Evolutionary conservation across 352 stramenopile genomes (phyloP), one percentile per base, ranked within the genome.

Genomic region (Globisporangium rhizosaccharum): DNA sequence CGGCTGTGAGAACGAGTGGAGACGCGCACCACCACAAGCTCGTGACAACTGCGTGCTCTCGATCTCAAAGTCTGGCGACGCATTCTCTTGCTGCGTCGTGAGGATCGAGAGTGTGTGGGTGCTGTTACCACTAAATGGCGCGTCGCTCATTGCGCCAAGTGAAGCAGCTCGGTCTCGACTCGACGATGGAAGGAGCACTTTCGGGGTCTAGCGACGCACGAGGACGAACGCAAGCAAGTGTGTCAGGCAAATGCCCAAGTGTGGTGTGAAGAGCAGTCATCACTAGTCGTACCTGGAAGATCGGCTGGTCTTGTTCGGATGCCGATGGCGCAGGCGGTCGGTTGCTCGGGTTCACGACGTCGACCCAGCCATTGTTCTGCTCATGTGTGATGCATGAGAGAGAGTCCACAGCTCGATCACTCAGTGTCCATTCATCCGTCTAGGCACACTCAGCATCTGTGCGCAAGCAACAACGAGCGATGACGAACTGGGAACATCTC

Each of bases 321-420:
- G 25, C 14, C 5, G 41, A 28, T 25, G 17, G 36, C 17, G 36
- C 17, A 44, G 61, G n/a, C 30, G 59, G 42, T 10, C 37, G 55
- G 28, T 57, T 67, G 45, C 14, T 67, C 9, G 66, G 73, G 41
- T 77, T 70, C 11, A 79, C 48, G 23, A 87, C 59, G 42, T 92
- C 81, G 14, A 88, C 63, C 83, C 83, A 92, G 14, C 79, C 81
- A 47, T 92, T 87, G 18, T 68, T 74, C 82, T 90, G 46, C 14
- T 39, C 33, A 12, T 2, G 33, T 39, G 33, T 39, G 33, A 39
- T 12, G 33, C 33, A 39, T 10, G 33, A 39, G 33, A 39, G 33
- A 39, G 33, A 12, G 33, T 10, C 33, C 7, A 14, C 33, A 12
- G 33, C 5, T 39, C 33, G 33, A 2, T 39, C 7, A 8, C 33